A percentile compares a stretch with the other conserved stretches of the same genome.
These are phyloP conservation scores for Cyathus striatus DNA, from an alignment of 768 basidiomycete genomes.

Conservation along the genomic window DNA sequence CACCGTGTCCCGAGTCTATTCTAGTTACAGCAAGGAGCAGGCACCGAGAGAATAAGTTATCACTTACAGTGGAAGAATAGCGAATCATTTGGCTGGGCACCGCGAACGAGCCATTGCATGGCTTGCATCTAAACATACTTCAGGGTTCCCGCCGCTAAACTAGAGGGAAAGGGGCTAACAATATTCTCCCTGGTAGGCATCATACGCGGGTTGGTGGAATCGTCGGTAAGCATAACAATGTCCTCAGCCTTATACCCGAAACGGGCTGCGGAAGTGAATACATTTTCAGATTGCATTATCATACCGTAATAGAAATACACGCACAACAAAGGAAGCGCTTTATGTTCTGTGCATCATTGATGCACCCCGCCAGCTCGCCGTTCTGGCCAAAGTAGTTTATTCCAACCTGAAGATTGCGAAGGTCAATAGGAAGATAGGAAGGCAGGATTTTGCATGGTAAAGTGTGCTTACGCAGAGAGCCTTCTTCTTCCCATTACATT, in stretches of 20 bases:
- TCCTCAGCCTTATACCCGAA: conserved; percentile 72
- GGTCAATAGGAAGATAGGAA: neutral
- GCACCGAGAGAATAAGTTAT: neutral
- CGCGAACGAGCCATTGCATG: conserved; percentile 89
- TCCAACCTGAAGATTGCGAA: conserved; percentile 57
- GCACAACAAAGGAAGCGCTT: conserved; percentile 67
- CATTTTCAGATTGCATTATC: neutral
- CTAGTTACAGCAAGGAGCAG: neutral
- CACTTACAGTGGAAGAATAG: conserved; percentile 84
- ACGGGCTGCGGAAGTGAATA: conserved; percentile 28
- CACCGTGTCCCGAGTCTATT: conserved; percentile 90
- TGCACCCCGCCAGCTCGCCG: conserved; percentile 75
- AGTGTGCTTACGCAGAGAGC: conserved; percentile 87
- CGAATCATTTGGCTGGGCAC: conserved; percentile 77
- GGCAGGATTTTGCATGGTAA: no score
- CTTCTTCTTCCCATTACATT: conserved; percentile 84
- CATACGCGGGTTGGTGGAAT: conserved; percentile 53
- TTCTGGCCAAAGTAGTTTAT: conserved; percentile 78
- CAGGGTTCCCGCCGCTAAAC: neutral
- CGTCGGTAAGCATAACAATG: conserved; percentile 84
- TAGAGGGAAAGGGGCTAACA: conserved; percentile 27
- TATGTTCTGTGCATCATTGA: conserved; percentile 88
- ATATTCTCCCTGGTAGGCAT: conserved; percentile 82
- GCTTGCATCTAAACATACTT: conserved; percentile 47
- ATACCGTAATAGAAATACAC: no score